Percentiles rank a stretch among this genome's conserved stretches.
Evolutionary conservation across 805 yeast genomes (phyloP).

Genomic region (Isabelozyma pseudorhagii): DNA sequence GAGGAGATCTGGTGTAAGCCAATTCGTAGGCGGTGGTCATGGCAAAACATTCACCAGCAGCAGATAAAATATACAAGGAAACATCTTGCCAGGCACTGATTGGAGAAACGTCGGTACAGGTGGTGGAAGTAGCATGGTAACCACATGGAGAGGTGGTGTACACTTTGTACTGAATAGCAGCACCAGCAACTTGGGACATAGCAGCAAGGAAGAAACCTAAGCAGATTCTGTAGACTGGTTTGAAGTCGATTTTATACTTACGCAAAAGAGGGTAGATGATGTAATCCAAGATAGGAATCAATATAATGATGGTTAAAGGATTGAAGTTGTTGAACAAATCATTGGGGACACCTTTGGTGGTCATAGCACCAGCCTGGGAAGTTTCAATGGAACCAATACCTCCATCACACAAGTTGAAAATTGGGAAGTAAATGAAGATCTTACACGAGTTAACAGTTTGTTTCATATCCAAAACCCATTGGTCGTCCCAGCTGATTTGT

Average conservation of each 20-base stretch:
- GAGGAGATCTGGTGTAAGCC: conserved; percentile 53
- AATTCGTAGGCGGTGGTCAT: conserved; percentile 50
- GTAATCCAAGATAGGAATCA: conserved; percentile 50
- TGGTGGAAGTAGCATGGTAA: conserved; percentile 38
- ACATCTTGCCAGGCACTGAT: conserved; percentile 28
- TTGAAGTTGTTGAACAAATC: conserved; percentile 55
- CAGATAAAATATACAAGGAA: conserved; percentile 37
- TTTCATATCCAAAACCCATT: conserved; percentile 45
- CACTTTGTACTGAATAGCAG: conserved; percentile 46
- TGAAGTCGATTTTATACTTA: conserved; percentile 37
- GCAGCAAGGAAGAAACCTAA: conserved; percentile 49
- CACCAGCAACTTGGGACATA: conserved; percentile 47
- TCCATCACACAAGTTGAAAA: conserved; percentile 40
- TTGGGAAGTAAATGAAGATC: conserved; percentile 41
- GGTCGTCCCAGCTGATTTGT: conserved; percentile 40
- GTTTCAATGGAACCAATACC: conserved; percentile 49
- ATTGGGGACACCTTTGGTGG: conserved; percentile 51
- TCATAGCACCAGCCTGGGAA: conserved; percentile 55
- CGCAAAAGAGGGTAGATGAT: conserved; percentile 46
- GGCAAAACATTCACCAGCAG: conserved; percentile 53
- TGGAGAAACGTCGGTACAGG: conserved; percentile 19
- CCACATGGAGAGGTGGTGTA: conserved; percentile 54
- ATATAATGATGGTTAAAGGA: conserved; percentile 50
- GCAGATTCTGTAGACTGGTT: conserved; percentile 43
- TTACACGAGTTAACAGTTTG: conserved; percentile 44